These are phyloP conservation scores for Pleurotus ostreatus DNA, from an alignment of 768 basidiomycete genomes.

Conservation along the genomic window DNA sequence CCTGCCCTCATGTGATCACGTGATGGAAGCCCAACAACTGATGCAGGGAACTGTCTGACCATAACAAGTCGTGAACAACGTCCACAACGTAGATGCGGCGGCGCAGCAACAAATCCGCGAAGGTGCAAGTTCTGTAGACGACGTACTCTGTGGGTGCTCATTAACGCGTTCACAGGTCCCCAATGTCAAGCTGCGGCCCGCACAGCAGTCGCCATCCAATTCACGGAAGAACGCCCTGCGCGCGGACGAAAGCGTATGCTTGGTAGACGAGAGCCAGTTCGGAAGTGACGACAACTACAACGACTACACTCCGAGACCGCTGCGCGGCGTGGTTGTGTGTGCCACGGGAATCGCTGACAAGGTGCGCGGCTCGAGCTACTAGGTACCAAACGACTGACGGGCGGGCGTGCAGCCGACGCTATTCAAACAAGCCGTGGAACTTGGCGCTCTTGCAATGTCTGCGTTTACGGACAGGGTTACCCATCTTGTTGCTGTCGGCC, in stretches of 20 bases:
- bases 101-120: conserved; percentile 63
- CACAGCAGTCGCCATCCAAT: conserved; percentile 33
- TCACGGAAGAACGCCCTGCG: conserved; percentile 21
- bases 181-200: conserved; percentile 77
- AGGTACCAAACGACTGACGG: neutral
- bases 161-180: conserved; percentile 50
- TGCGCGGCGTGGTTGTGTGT: conserved; percentile 61
- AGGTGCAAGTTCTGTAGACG: conserved; percentile 29
- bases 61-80: no score
- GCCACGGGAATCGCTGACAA: conserved; percentile 80
- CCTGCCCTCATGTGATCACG: neutral
- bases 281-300: conserved; percentile 37
- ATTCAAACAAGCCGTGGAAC: conserved; percentile 73
- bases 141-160: neutral
- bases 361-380: conserved; percentile 30
- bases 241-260: conserved; percentile 27
- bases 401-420: conserved; percentile 48
- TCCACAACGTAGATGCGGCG: conserved; percentile 33
- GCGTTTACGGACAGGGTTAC: conserved; percentile 87
- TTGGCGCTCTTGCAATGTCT: conserved; percentile 66
- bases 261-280: conserved; percentile 46
- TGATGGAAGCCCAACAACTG: neutral
- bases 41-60: no score
- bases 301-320: conserved; percentile 53
- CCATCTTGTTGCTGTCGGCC: conserved; percentile 78